A percentile compares a stretch with the other conserved stretches of the same genome.
Conservation (phyloP, 495 filamentous ascomycete genomes). For the Hyaloscypha bicolor region DNA sequence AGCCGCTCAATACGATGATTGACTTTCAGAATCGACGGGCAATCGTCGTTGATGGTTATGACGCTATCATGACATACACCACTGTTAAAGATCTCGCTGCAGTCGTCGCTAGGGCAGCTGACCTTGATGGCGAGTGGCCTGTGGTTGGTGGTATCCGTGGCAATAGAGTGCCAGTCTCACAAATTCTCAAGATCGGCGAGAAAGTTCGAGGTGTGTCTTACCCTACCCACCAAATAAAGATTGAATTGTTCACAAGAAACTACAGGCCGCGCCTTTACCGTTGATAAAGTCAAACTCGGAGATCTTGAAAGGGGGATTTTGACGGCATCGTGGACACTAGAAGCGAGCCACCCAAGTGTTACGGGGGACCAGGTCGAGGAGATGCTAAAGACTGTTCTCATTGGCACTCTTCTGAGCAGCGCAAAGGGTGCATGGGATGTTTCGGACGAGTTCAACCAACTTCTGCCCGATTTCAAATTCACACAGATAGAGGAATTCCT, state of each 20-base stretch:
- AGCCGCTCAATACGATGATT: constrained; percentile 40
- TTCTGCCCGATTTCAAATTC: constrained; percentile 56
- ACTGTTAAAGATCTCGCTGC: constrained; percentile 48
- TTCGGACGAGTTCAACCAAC: constrained; percentile 54
- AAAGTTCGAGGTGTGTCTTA: constrained; percentile 49
- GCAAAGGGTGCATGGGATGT: constrained; percentile 42
- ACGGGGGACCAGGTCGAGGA: constrained; percentile 41
- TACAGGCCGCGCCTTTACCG: constrained; percentile 41
- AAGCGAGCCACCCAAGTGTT: constrained; percentile 46
- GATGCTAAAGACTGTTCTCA: constrained; percentile 33
- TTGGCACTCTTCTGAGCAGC: constrained; percentile 45
- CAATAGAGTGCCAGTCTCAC: constrained; percentile 39
- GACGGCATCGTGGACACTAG: constrained; percentile 47
- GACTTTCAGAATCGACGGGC: constrained; percentile 53
- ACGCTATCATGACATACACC: constrained; percentile 47
- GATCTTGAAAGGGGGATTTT: constrained; percentile 49
- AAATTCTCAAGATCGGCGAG: constrained; percentile 50
- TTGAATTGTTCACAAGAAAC: constrained; percentile 1
- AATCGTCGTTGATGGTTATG: constrained; percentile 49
- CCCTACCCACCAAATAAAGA: constrained; percentile 1
- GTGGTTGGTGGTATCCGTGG: constrained; percentile 54
- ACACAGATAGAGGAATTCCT: constrained; percentile 51
- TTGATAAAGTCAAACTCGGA: constrained; percentile 46
- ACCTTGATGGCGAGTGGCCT: constrained; percentile 58
- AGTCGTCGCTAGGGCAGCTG: constrained; percentile 52